Evolutionary conservation across 768 basidiomycete species (phyloP), one percentile per base, ranked within the genome.

Genomic region (Paxillus rubicundulus): DNA sequence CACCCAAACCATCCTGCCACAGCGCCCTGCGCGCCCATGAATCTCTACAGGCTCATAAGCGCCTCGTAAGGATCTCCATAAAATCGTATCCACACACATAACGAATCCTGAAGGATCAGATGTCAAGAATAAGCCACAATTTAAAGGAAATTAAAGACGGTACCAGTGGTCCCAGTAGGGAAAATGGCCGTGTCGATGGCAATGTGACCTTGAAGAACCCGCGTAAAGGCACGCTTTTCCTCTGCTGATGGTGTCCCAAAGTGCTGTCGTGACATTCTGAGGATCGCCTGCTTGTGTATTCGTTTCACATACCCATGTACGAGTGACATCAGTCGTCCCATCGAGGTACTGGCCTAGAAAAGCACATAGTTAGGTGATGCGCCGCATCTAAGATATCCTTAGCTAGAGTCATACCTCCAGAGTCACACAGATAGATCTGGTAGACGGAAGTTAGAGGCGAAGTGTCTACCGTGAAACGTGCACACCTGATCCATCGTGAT

Each of bases 271-370:
- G 14, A 50, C n/a, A 20, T 0, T 55, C 17, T 48, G 18, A 33
- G 21, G 27, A 47, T 45, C 8, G 46, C 13, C 48, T 21, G 32
- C n/a, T 47, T 28, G 46, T 13, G 45, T 5, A 47, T 47, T 30
- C n/a, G 14, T 0, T 18, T 21, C 33, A 47, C 80, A 60, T 62
- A 87, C 89, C 85, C 84, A 87, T 54, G 92, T 97, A 39, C 95
- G 77, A 1, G 94, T 96, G 14, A 89, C 89, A 64, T 99, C 96
- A 1, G 97, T 99, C 0, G 96, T 98, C 9, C 96, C 96, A 59
- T 98, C 96, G 32, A 82, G 67, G 71, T 86, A 96, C 70, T 97
- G 94, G 2, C 80, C 87, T 87, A 54, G 16, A 1, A 45, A 45
- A 24, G 4, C 8, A 7, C 4, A 6, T 20, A 17, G 13, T 32